A percentile compares a stretch with the other conserved stretches of the same genome.
phyloP scores from a whole-genome alignment of 2,329 filamentous ascomycete genomes.

The Colletotrichum graminicola region DNA sequence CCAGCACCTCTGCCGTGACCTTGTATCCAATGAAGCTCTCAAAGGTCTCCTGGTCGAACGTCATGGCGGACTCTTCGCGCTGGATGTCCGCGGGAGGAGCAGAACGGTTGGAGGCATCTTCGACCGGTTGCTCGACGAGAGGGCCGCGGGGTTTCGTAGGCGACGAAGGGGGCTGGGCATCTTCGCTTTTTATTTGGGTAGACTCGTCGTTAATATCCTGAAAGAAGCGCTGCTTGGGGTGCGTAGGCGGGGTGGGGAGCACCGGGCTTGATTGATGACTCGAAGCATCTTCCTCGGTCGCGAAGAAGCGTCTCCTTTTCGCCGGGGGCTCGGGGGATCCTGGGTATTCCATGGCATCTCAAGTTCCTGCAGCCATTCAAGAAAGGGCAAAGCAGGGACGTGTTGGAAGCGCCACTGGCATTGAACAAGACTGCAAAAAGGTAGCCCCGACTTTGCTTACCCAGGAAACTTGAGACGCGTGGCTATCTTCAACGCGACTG shows the following conservation, averaged over 20 bases:
- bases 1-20: constrained; percentile 62
- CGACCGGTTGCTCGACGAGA: constrained; percentile 43
- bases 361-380: background rate
- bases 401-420: background rate
- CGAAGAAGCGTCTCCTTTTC: constrained; percentile 63
- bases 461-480: constrained; percentile 54
- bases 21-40: constrained; percentile 71
- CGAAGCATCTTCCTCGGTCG: constrained; percentile 50
- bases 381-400: background rate
- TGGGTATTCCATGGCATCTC: constrained; percentile 54
- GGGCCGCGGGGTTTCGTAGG: constrained; percentile 41
- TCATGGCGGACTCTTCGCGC: constrained; percentile 48
- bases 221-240: constrained; percentile 54
- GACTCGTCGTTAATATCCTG: constrained; percentile 50
- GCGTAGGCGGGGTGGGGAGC: constrained; percentile 37
- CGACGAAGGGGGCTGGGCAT: constrained; percentile 30
- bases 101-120: constrained; percentile 43
- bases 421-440: constrained; percentile 4
- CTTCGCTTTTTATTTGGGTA: constrained; percentile 44
- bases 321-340: constrained; percentile 58
- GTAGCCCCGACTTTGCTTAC: background rate
- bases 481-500: constrained; percentile 48
- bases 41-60: constrained; percentile 70
- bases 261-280: constrained; percentile 36
- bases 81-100: constrained; percentile 36